These are phyloP conservation scores for Vitrella brassicaformis DNA, from an alignment of 73 alveolate genomes.

Conservation along the genomic window DNA sequence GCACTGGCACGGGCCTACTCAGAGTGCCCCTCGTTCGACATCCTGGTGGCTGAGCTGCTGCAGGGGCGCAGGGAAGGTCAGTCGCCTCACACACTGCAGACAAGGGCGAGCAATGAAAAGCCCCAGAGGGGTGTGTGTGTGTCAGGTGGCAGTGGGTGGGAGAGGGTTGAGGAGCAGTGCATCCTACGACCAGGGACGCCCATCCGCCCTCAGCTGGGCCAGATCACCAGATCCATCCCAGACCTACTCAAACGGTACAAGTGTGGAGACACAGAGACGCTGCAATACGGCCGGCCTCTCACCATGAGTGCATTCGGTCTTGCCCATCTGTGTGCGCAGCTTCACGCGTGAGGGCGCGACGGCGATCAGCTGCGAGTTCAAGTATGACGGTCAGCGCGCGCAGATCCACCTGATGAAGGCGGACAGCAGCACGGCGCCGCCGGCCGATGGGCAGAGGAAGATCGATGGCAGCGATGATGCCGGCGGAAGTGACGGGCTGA, in stretches of 20 bases:
- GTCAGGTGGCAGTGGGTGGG: neutral
- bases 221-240: neutral
- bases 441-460: no score
- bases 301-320: no score
- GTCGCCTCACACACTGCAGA: no score
- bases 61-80: neutral
- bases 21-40: neutral
- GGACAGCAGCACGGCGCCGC: no score
- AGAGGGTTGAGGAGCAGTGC: neutral
- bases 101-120: no score
- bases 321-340: no score
- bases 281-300: neutral
- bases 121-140: no score
- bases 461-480: no score
- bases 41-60: neutral
- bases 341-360: no score
- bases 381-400: slow-evolving; percentile 40
- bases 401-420: slow-evolving; percentile 14
- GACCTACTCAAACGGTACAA: neutral
- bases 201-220: neutral
- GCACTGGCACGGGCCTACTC: neutral
- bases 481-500: no score
- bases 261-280: neutral
- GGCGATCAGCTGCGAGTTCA: neutral
- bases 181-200: neutral